Evolutionary conservation across 257 asterid species (phyloP), one percentile per base, ranked within the genome.

Genomic region (Gynochthodes officinalis): DNA sequence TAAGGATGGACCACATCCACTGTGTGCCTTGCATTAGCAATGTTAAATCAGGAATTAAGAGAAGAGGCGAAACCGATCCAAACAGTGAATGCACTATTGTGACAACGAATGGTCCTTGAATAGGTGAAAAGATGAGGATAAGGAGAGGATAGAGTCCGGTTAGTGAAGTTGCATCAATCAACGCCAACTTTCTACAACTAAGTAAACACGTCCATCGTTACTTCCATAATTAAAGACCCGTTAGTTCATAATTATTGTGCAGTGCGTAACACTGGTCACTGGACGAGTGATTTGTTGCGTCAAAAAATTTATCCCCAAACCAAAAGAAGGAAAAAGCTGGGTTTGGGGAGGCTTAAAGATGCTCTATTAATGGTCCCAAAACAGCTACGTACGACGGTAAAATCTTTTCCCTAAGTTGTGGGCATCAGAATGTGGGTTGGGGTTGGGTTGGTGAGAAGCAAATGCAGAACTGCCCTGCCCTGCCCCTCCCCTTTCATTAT

Each of bases 401-500:
- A 74, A 65, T 57, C 58, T 54, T 69, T 68, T 64, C 42, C 58
- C n/a, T n/a, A n/a, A n/a, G n/a, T 9, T 58, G 43, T 67, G 69
- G 43, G 35, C 30, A 55, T 52, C 42, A 52, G 42, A 82, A 58
- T 7, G n/a, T 9, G 30, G 28, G 97, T 86, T 80, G 83, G 85
- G 97, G 97, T 89, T 81, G 86, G 96, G 95, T 89, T 75, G 96
- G 84, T 89, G 73, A 89, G 96, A 82, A 88, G 84, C 93, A 89
- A 73, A 76, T 43, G n/a, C n/a, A n/a, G 57, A 64, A 78, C 67
- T 79, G 23, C 37, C 66, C 9, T 33, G 2, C 64, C 13, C 2
- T 23, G 4, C 23, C 7, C 75, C 53, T 82, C 80, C 53, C 81
- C 80, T 77, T 78, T 81, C 90, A 74, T 79, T 75, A 74, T 79